Evolutionary conservation across 75 land plant species (phyloP).

Genomic region (Isoetes taiwanensis): DNA sequence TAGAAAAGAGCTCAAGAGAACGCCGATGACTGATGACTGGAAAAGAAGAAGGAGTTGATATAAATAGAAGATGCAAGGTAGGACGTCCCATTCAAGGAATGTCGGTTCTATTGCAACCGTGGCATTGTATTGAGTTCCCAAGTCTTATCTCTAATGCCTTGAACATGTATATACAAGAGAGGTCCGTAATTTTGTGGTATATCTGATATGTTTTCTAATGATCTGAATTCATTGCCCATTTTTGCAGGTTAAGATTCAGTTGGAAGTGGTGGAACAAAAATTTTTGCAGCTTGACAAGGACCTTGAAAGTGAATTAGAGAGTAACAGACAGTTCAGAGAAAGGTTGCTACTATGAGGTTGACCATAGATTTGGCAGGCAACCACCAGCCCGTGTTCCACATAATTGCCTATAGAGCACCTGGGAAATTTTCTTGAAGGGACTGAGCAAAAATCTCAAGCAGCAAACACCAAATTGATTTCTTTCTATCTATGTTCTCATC

Average conservation of each 20-base stretch:
- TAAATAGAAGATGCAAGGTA: too few species aligned
- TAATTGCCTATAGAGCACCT: conserved; percentile 11
- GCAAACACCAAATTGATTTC: conserved; percentile 18
- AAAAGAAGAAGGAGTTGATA: too few species aligned
- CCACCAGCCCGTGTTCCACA: conserved; percentile 9
- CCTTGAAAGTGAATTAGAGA: not conserved
- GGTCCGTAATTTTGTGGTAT: too few species aligned
- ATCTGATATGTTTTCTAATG: not conserved
- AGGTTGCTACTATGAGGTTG: conserved; percentile 7
- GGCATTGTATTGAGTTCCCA: too few species aligned
- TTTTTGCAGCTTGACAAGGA: conserved; percentile 8
- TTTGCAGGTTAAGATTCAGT: conserved; percentile 22
- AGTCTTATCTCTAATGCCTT: too few species aligned
- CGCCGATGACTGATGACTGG: too few species aligned
- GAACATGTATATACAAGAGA: not conserved
- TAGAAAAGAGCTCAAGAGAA: too few species aligned
- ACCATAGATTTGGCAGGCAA: conserved; percentile 18
- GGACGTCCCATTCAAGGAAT: too few species aligned
- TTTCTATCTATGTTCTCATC: not conserved
- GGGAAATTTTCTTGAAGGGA: not conserved
- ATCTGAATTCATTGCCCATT: not conserved
- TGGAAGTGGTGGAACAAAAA: not conserved
- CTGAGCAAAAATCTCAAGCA: conserved; percentile 8
- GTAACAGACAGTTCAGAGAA: conserved; percentile 9
- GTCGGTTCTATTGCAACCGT: too few species aligned